These are phyloP conservation scores for Platanthera zijinensis DNA, from an alignment of 106 monocot species.

Conservation along the genomic window DNA sequence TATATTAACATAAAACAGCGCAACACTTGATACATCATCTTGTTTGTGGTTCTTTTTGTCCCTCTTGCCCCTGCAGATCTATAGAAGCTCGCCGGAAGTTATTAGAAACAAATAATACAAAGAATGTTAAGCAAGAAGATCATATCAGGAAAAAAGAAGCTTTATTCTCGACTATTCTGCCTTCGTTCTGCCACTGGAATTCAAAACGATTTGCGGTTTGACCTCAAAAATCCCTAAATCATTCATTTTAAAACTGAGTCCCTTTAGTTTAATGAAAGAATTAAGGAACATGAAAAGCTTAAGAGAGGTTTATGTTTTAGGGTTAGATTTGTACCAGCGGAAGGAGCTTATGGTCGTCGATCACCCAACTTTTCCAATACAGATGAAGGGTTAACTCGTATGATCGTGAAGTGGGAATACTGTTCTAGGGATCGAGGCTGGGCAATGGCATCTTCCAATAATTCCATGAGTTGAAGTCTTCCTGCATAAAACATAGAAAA, in stretches of 20 bases:
- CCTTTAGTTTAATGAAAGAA: neutral
- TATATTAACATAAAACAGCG: neutral
- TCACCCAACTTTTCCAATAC: neutral
- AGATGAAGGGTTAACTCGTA: neutral
- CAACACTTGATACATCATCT: neutral
- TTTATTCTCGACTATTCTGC: neutral
- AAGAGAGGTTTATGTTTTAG: neutral
- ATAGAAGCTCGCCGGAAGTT: neutral
- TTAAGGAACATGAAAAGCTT: neutral
- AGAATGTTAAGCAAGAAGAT: neutral
- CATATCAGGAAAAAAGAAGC: neutral
- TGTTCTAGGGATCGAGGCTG: conserved; percentile 18
- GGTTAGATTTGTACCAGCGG: neutral
- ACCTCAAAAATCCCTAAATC: neutral
- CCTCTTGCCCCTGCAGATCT: neutral
- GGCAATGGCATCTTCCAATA: conserved; percentile 79
- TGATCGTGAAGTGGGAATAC: neutral
- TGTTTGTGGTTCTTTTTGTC: neutral
- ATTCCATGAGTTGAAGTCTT: conserved; percentile 88
- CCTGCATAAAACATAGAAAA: conserved; percentile 21
- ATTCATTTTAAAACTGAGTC: neutral
- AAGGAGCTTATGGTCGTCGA: neutral
- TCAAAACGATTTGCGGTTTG: neutral
- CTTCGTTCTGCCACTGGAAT: neutral
- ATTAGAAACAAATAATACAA: neutral